phyloP scores from a whole-genome alignment of 2,329 filamentous ascomycete genomes.

The Trichoderma sp. region DNA sequence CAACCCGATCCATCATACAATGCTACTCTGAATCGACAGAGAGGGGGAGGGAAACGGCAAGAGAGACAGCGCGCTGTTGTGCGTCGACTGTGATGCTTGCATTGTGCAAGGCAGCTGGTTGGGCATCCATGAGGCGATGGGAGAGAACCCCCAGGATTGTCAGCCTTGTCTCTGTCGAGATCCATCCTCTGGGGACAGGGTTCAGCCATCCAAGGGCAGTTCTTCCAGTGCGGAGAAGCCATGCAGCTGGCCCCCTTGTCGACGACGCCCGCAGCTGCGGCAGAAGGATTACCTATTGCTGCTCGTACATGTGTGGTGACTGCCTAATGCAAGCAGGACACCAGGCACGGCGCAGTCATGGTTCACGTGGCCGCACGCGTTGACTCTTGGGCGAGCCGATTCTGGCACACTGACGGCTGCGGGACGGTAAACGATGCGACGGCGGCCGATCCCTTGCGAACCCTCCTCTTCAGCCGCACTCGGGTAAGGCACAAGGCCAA shows the following conservation, averaged over 20 bases:
- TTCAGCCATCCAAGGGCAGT: not conserved
- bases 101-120: not conserved
- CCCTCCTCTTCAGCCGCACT: conserved; percentile 19
- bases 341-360: no score
- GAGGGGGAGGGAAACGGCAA: not conserved
- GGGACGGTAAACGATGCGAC: conserved; percentile 19
- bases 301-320: not conserved
- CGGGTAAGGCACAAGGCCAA: not conserved
- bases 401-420: not conserved
- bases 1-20: conserved; percentile 12
- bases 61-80: not conserved
- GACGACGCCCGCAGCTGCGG: conserved; percentile 20
- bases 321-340: no score
- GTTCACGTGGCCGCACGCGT: not conserved
- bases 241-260: conserved; percentile 6
- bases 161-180: conserved; percentile 16
- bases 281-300: conserved; percentile 1
- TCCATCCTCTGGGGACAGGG: conserved; percentile 8
- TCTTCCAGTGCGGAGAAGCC: not conserved
- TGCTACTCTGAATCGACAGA: conserved; percentile 6
- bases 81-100: conserved; percentile 1
- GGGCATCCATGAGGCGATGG: not conserved
- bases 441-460: conserved; percentile 25
- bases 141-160: not conserved
- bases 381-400: not conserved